Conservation (phyloP, 1,284 basidiomycete genomes). For the Fomitiporia mediterranea region DNA sequence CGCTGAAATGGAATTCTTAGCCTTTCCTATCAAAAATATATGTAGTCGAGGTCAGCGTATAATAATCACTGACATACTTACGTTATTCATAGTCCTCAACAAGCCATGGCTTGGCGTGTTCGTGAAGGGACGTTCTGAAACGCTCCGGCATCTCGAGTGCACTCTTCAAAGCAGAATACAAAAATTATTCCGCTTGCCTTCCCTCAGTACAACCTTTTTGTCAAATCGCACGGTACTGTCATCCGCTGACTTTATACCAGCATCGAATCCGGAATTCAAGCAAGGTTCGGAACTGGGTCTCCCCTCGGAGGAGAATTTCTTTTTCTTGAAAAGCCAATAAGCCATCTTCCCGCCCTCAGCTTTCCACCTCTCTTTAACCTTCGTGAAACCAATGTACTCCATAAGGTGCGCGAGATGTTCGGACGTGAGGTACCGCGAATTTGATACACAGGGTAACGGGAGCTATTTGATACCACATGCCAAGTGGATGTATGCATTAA, state of each 20-base stretch:
- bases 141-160: too few relatives aligned
- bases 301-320: conserved; percentile 6
- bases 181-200: conserved; percentile 80
- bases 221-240: conserved; percentile 31
- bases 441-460: conserved; percentile 75
- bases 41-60: too few relatives aligned
- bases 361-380: conserved; percentile 58
- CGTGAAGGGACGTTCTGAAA: too few relatives aligned
- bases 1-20: too few relatives aligned
- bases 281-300: conserved; percentile 8
- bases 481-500: too few relatives aligned
- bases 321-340: conserved; percentile 67
- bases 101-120: too few relatives aligned
- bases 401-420: conserved; percentile 57
- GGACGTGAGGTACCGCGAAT: conserved; percentile 75
- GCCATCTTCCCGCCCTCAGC: conserved; percentile 68
- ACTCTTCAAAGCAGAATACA: conserved; percentile 49
- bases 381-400: conserved; percentile 56
- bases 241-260: too few relatives aligned
- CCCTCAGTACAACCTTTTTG: conserved; percentile 56
- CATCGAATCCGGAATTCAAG: too few relatives aligned
- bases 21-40: too few relatives aligned
- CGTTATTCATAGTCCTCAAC: too few relatives aligned
- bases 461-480: conserved; percentile 44
- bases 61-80: too few relatives aligned